These are phyloP conservation scores for Eutrema yunnanense DNA, from an alignment of 345 rosid species.

Conservation along the genomic window DNA sequence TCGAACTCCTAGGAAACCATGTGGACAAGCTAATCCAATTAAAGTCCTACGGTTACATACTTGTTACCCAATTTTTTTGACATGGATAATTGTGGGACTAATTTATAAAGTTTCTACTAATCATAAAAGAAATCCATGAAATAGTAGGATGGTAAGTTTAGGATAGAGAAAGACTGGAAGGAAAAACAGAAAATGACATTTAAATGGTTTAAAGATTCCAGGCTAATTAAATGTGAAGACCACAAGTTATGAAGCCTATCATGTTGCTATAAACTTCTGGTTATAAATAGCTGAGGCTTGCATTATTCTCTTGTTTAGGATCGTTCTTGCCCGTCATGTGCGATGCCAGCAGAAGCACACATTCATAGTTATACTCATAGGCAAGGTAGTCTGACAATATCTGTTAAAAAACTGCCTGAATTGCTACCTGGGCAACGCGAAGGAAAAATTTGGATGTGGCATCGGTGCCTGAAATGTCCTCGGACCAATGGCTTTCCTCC, in stretches of 20 bases:
- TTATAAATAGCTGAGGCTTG: conserved; percentile 13
- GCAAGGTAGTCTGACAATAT: conserved; percentile 94
- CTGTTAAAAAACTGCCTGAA: conserved; percentile 74
- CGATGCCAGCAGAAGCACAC: conserved; percentile 96
- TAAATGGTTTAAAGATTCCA: conserved; percentile 9
- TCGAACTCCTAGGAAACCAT: neutral
- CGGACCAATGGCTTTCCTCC: conserved; percentile 80
- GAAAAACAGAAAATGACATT: neutral
- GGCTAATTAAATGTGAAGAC: neutral
- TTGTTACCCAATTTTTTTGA: neutral
- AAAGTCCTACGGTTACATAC: neutral
- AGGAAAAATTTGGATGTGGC: conserved; percentile 99
- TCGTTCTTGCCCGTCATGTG: conserved; percentile 64
- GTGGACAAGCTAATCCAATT: conserved; percentile 13
- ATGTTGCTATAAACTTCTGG: conserved; percentile 5
- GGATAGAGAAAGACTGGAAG: neutral
- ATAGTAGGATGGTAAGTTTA: neutral
- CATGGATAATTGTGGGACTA: conserved; percentile 4
- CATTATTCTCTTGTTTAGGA: conserved; percentile 38
- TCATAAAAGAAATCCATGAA: neutral
- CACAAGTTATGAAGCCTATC: conserved; percentile 1
- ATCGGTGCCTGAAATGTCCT: conserved; percentile 90
- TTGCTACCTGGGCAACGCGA: conserved; percentile 78
- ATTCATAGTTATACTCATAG: conserved; percentile 91
- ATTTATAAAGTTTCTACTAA: neutral